phyloP scores from a whole-genome alignment of 2,329 filamentous ascomycete species.

The Blumeriella jaapii region DNA sequence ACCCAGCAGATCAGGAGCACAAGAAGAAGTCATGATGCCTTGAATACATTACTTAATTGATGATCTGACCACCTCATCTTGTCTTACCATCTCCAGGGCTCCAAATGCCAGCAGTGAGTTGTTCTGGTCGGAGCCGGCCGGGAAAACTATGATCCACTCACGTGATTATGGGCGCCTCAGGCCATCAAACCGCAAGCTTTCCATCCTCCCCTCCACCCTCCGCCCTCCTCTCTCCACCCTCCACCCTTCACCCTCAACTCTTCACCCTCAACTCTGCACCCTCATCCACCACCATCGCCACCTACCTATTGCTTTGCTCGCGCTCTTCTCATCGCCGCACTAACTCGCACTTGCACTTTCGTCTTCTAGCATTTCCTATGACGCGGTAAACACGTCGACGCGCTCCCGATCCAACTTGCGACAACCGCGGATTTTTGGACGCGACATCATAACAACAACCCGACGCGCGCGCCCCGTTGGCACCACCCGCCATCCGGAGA shows the following conservation, averaged over 20 bases:
- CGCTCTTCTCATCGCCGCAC: conserved; percentile 10
- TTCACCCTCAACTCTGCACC: conserved; percentile 8
- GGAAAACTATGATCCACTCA: too few relatives aligned
- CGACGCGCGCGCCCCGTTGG: conserved; percentile 17
- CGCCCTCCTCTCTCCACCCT: conserved; percentile 9
- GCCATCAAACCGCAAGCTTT: too few relatives aligned
- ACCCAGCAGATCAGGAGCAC: too few relatives aligned
- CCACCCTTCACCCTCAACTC: conserved; percentile 7
- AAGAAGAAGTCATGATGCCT: too few relatives aligned
- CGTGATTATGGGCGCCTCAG: too few relatives aligned
- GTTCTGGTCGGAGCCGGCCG: too few relatives aligned
- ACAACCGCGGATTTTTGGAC: conserved; percentile 11
- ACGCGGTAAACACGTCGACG: conserved; percentile 1
- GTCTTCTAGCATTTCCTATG: background rate
- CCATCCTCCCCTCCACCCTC: conserved; percentile 12
- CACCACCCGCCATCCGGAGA: conserved; percentile 5
- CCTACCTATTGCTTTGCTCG: conserved; percentile 6
- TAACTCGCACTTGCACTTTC: background rate
- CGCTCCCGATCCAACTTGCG: conserved; percentile 12
- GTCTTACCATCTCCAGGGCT: too few relatives aligned
- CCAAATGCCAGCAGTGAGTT: too few relatives aligned
- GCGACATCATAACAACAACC: conserved; percentile 16
- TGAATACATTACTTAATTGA: too few relatives aligned
- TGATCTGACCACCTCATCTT: too few relatives aligned
- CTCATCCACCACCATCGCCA: conserved; percentile 6